Percentiles rank a stretch among this genome's conserved stretches.
phyloP scores from a whole-genome alignment of 164 flowering plant species.

The Piper longum region DNA sequence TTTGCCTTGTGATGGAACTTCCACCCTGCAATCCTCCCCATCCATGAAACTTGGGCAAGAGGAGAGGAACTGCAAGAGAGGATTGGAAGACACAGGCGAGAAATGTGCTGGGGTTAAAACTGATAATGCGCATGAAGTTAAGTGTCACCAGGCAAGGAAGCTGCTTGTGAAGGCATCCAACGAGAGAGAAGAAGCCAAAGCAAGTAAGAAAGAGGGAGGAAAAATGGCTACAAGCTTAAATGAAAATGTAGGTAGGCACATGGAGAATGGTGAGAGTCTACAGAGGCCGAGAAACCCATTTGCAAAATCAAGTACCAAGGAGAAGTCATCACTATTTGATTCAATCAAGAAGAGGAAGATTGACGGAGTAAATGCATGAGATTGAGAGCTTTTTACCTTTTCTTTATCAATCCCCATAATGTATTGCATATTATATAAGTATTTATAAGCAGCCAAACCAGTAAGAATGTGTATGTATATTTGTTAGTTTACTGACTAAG shows the following conservation, averaged over 20 bases:
- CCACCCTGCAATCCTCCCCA: not conserved
- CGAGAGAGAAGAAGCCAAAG: constrained; percentile 15
- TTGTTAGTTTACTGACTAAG: too few relatives aligned
- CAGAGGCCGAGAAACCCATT: constrained; percentile 41
- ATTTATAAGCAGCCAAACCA: too few relatives aligned
- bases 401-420: too few relatives aligned
- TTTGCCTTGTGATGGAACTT: constrained; percentile 4
- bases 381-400: too few relatives aligned
- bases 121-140: constrained; percentile 7
- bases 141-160: constrained; percentile 18
- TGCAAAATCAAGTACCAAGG: constrained; percentile 36
- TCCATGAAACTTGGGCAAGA: not conserved
- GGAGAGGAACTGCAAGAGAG: constrained; percentile 1
- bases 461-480: too few relatives aligned
- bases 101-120: not conserved
- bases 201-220: constrained; percentile 12
- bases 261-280: constrained; percentile 5
- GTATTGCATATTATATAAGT: too few relatives aligned
- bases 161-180: constrained; percentile 31
- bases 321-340: constrained; percentile 42
- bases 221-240: constrained; percentile 13
- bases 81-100: not conserved
- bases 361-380: not conserved
- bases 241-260: constrained; percentile 6
- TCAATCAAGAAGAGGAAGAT: constrained; percentile 42